Evolutionary conservation across 2,329 filamentous ascomycete genomes (phyloP).

Genomic region (Verticillium longisporum): DNA sequence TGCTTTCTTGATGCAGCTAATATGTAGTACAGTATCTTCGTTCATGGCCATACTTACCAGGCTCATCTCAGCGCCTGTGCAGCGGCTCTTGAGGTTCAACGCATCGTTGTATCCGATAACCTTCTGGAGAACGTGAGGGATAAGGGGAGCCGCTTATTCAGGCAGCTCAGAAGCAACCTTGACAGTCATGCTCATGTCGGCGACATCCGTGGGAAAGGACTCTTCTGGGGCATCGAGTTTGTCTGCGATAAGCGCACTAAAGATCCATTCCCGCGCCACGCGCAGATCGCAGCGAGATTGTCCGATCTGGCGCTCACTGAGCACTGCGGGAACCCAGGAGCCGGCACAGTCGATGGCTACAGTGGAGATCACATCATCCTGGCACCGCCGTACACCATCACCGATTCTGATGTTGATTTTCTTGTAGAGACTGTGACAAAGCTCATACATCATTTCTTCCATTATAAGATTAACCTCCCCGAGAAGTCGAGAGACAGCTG

Average conservation of each 20-base stretch:
- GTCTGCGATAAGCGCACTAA: conserved; percentile 29
- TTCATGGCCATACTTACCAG: conserved; percentile 18
- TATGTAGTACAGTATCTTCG: conserved; percentile 4
- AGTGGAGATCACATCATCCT: conserved; percentile 64
- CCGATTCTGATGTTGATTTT: conserved; percentile 41
- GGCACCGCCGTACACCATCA: conserved; percentile 62
- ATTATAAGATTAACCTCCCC: conserved; percentile 18
- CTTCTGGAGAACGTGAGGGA: conserved; percentile 22
- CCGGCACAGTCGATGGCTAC: conserved; percentile 52
- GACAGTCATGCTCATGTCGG: conserved; percentile 22
- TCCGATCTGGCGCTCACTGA: conserved; percentile 19
- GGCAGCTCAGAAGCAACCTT: conserved; percentile 2
- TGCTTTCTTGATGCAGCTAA: background rate
- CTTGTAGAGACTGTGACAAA: conserved; percentile 1
- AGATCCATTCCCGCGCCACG: conserved; percentile 22
- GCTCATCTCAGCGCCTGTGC: conserved; percentile 19
- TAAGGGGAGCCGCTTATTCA: conserved; percentile 22
- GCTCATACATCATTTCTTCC: conserved; percentile 38
- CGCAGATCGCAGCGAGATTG: conserved; percentile 18
- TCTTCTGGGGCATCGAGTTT: conserved; percentile 43
- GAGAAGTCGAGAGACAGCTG: background rate
- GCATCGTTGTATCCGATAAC: conserved; percentile 25
- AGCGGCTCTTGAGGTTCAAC: conserved; percentile 19
- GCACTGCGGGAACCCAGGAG: conserved; percentile 41
- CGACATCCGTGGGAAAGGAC: conserved; percentile 30